Base-by-base conservation (phyloP, 768 basidiomycete species). In the Psilocybe cyanescens region DNA sequence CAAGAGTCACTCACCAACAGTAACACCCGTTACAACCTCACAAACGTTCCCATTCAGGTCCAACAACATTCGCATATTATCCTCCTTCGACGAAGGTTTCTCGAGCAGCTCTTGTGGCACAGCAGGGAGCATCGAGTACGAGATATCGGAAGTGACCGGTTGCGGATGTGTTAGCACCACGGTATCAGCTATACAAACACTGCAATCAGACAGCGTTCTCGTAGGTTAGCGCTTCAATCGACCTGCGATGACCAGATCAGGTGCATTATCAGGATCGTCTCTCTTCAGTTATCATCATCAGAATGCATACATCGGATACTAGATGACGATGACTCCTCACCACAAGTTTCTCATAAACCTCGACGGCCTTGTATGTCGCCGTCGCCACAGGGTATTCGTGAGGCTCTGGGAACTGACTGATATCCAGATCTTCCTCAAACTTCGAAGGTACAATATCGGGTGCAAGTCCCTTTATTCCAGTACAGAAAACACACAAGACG, bases 1-100 rank as follows among this genome's bases (percentile, higher is more conserved):
- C 24, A 24, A 24, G 24, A 33, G n/a, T 31, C 8, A 63, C 86
- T 65, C 61, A 94, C 94, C 91, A 9, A 99, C 74, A 12, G 86
- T 83, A 16, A 98, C 86, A 8, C 95, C 97, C 0, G 96, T 98
- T 19, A 97, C 93, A 19, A 98, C 94, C 72, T 97, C 92, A 67
- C 95, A 97, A 0, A 88, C 83, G 52, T 83, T 81, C 6, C 95
- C 97, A 54, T 95, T 95, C 64, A 97, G 79, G 60, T 95, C 91
- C 50, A 90, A 76, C 57, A 99, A 79, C 92, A 95, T 97, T 24
- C 92, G 84, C 50, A 92, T 70, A 72, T 98, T 90, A 61, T 98
- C 96, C 30, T 78, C 86, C 68, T 92, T 91, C 8, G 84, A 84
- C 0, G 62, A 49, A 0, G 97, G 97, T 71, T 99, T 99, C 75